Evolutionary conservation across 345 rosid species (phyloP).

Genomic region (Hibiscus mutabilis): DNA sequence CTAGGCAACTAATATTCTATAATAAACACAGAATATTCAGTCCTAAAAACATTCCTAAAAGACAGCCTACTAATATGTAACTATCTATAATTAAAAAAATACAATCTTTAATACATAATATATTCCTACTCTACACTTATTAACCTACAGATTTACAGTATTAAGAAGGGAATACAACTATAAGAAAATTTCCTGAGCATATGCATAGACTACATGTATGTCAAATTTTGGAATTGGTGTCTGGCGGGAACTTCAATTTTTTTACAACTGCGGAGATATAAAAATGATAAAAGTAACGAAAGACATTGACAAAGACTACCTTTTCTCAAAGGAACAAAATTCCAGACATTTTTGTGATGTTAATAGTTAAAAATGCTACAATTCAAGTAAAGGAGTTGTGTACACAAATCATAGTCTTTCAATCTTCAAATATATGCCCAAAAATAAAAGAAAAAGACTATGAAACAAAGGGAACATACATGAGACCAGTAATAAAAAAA

Average conservation of each 20-base stretch:
- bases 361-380: neutral
- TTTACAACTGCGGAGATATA: neutral
- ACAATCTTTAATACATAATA: too few species aligned
- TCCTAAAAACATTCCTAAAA: too few species aligned
- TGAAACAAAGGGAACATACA: neutral
- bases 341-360: neutral
- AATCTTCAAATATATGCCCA: neutral
- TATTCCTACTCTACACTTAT: too few species aligned
- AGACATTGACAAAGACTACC: neutral
- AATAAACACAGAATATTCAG: too few species aligned
- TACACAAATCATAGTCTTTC: neutral
- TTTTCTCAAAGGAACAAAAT: neutral
- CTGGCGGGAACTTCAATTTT: neutral
- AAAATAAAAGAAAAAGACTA: neutral
- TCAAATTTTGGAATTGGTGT: neutral
- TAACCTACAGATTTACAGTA: slow-evolving; percentile 9
- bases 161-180: neutral
- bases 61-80: too few species aligned
- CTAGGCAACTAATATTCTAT: too few species aligned
- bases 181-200: neutral
- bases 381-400: neutral
- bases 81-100: too few species aligned
- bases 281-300: neutral
- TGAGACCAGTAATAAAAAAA: neutral
- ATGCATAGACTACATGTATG: neutral